These are phyloP conservation scores for Cladorrhinum sp. DNA, from an alignment of 2,329 filamentous ascomycete genomes.

Conservation along the genomic window DNA sequence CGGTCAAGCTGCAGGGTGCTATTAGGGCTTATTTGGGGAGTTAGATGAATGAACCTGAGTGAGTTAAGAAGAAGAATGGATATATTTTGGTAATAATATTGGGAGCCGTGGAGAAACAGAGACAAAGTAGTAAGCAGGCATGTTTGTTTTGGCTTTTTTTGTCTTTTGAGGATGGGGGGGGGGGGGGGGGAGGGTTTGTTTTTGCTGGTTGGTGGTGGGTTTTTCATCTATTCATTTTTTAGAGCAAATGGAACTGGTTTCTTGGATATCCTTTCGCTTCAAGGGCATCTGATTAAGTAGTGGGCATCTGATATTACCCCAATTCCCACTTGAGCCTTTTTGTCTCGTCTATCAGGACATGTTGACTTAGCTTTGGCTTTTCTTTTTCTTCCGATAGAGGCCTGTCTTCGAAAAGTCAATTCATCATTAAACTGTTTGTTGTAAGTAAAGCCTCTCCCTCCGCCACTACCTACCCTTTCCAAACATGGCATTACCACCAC, in stretches of 20 bases:
- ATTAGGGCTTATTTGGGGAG: constrained; percentile 63
- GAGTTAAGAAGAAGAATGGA: not conserved
- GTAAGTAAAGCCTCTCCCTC: too few species aligned
- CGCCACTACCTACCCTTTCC: too few species aligned
- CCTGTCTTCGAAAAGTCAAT: too few species aligned
- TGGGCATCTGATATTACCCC: too few species aligned
- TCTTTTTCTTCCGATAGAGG: too few species aligned
- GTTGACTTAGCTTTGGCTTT: too few species aligned
- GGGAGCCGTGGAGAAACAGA: not conserved
- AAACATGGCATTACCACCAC: too few species aligned
- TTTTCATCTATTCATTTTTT: not conserved
- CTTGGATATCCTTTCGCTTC: not conserved
- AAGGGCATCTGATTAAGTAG: not conserved
- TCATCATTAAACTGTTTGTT: too few species aligned
- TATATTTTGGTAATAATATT: constrained; percentile 5
- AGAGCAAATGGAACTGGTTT: constrained; percentile 3
- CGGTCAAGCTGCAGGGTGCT: constrained; percentile 74
- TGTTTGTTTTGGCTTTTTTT: constrained; percentile 2
- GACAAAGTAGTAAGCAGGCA: constrained; percentile 3
- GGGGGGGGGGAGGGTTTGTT: too few species aligned
- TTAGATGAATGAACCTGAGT: too few species aligned
- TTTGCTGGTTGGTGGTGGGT: not conserved
- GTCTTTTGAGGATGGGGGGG: not conserved
- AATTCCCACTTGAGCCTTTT: too few species aligned
- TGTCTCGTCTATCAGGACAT: too few species aligned